Conservation (phyloP, 2,329 filamentous ascomycete species). For the Neonectria sp. region DNA sequence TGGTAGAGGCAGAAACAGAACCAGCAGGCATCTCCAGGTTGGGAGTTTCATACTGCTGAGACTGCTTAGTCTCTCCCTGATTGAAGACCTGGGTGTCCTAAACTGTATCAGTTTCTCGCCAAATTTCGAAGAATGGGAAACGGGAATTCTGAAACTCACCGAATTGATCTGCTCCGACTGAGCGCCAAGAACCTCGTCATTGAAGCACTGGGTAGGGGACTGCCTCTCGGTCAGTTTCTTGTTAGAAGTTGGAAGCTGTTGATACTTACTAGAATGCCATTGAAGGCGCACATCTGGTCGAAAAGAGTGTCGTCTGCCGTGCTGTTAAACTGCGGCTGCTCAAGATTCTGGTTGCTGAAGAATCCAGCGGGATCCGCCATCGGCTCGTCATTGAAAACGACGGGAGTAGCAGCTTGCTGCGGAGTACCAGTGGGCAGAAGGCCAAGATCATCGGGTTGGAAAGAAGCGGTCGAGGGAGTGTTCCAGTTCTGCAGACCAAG, state of each 20-base stretch:
- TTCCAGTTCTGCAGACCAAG: neutral
- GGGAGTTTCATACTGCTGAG: neutral
- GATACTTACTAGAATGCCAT: neutral
- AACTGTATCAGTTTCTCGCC: neutral
- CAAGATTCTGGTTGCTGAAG: neutral
- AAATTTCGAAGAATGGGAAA: neutral
- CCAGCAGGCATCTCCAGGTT: neutral
- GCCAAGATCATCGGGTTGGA: neutral
- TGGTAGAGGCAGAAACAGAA: neutral
- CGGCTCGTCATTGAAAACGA: neutral
- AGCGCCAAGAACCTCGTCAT: neutral
- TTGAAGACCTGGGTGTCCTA: neutral
- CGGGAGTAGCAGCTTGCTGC: neutral
- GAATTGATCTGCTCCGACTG: neutral
- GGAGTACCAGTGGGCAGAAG: neutral
- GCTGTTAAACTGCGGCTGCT: neutral
- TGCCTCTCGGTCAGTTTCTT: neutral
- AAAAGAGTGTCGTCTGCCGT: neutral
- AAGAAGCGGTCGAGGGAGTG: neutral
- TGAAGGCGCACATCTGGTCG: neutral
- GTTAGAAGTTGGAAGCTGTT: neutral
- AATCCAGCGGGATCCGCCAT: neutral
- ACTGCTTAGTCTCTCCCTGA: neutral
- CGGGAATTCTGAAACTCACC: neutral
- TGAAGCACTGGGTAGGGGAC: neutral